phyloP scores from a whole-genome alignment of 2,329 filamentous ascomycete species.

The Alternaria rosae region DNA sequence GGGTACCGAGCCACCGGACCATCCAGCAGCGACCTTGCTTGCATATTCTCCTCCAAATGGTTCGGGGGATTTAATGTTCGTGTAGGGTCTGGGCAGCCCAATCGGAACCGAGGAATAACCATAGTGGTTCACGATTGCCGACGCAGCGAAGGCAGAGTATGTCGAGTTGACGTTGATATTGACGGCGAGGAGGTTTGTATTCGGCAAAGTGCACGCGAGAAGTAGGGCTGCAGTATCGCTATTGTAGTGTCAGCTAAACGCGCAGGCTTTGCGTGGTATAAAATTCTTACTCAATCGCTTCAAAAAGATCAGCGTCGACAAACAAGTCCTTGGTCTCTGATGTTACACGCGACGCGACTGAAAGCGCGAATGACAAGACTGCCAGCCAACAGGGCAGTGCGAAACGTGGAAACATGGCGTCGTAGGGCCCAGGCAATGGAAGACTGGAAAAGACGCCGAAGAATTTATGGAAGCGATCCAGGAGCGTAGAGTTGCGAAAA shows the following conservation, averaged over 20 bases:
- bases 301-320: slow-evolving; percentile 12
- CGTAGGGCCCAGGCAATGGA: background rate
- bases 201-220: slow-evolving; percentile 9
- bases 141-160: slow-evolving; percentile 52
- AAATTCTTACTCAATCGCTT: slow-evolving; percentile 5
- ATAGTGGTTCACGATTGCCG: slow-evolving; percentile 53
- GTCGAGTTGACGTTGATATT: slow-evolving; percentile 17
- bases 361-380: background rate
- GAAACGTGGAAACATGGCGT: background rate
- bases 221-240: slow-evolving; percentile 10
- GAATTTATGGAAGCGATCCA: background rate
- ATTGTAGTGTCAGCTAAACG: background rate
- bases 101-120: slow-evolving; percentile 49
- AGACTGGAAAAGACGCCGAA: background rate
- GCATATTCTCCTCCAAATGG: slow-evolving; percentile 54
- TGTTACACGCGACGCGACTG: background rate
- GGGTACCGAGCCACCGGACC: slow-evolving; percentile 44
- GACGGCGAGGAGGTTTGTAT: slow-evolving; percentile 11
- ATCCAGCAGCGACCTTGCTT: slow-evolving; percentile 57
- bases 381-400: background rate
- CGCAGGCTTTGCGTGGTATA: background rate
- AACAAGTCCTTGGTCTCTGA: background rate
- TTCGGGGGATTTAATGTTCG: slow-evolving; percentile 57
- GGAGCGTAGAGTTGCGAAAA: background rate
- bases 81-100: slow-evolving; percentile 52